Conservation (phyloP, 768 basidiomycete species). For the Collybiopsis confluens region DNA sequence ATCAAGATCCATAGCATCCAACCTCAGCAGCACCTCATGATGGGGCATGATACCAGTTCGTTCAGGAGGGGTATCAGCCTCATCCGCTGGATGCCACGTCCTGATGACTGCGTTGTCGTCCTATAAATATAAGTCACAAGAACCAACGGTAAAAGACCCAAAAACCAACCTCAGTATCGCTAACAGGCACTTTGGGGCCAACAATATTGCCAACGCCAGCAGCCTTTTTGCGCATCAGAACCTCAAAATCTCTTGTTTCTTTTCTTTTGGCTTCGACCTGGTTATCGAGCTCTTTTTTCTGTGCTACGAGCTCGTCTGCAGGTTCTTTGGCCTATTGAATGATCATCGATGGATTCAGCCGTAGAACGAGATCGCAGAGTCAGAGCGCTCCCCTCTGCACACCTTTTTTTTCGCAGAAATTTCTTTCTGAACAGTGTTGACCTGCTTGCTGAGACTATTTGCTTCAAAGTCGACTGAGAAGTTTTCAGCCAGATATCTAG, state of each 20-base stretch:
- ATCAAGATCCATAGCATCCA: constrained; percentile 97
- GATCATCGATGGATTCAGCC: neutral
- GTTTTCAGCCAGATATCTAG: neutral
- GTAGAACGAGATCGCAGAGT: neutral
- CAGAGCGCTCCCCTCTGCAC: constrained; percentile 63
- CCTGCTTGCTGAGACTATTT: constrained; percentile 71
- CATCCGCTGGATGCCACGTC: constrained; percentile 84
- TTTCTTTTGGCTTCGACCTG: constrained; percentile 74
- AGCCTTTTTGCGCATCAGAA: constrained; percentile 75
- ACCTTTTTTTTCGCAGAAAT: constrained; percentile 94
- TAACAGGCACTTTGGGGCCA: constrained; percentile 79
- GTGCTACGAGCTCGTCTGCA: constrained; percentile 80
- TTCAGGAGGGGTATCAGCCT: constrained; percentile 65
- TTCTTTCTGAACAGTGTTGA: constrained; percentile 91
- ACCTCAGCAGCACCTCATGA: constrained; percentile 89
- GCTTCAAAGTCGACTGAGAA: constrained; percentile 83
- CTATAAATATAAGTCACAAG: constrained; percentile 31
- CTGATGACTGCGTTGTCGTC: constrained; percentile 84
- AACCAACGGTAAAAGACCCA: neutral
- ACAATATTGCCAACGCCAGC: constrained; percentile 89
- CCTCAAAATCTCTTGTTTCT: constrained; percentile 73
- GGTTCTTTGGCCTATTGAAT: constrained; percentile 84
- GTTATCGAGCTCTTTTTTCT: constrained; percentile 83
- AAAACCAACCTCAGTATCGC: constrained; percentile 73
- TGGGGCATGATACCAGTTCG: constrained; percentile 86